Conservation (phyloP, 331 rosid species). For the Arachis monticola region DNA sequence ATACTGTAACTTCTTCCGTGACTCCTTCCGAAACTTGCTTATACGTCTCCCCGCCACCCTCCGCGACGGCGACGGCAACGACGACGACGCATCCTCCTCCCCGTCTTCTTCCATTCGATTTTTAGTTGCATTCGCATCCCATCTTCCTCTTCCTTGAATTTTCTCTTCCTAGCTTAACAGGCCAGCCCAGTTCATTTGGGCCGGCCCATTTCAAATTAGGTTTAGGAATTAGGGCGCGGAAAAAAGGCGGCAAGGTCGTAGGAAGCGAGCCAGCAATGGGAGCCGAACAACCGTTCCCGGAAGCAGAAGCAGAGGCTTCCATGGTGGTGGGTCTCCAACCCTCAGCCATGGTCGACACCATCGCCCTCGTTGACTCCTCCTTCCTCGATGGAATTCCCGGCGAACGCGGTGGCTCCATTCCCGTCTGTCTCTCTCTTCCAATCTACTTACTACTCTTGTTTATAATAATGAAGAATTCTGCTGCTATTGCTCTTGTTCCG, state of each 20-base stretch:
- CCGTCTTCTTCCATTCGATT: slow-evolving; percentile 61
- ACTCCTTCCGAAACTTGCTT: slow-evolving; percentile 59
- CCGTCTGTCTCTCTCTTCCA: slow-evolving; percentile 54
- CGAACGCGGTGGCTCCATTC: slow-evolving; percentile 91
- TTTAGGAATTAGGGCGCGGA: not conserved
- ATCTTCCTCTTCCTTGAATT: too few species aligned
- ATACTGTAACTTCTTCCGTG: slow-evolving; percentile 54
- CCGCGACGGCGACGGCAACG: too few species aligned
- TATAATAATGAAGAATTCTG: not conserved
- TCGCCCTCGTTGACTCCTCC: slow-evolving; percentile 66
- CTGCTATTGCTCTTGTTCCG: not conserved
- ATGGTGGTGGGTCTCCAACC: slow-evolving; percentile 81
- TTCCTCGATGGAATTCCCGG: slow-evolving; percentile 75
- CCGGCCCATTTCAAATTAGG: not conserved
- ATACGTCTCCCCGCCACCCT: slow-evolving; percentile 24
- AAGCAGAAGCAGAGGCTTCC: slow-evolving; percentile 46
- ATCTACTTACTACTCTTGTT: not conserved
- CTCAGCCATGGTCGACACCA: slow-evolving; percentile 78
- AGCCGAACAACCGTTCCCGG: slow-evolving; percentile 28
- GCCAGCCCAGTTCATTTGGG: not conserved
- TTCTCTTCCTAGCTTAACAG: not conserved
- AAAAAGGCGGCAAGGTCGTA: not conserved
- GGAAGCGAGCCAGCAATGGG: slow-evolving; percentile 34
- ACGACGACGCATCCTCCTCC: slow-evolving; percentile 46
- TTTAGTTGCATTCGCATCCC: not conserved